Evolutionary conservation across 495 filamentous ascomycete genomes (phyloP).

Genomic region (Aspergillus heteromorphus): DNA sequence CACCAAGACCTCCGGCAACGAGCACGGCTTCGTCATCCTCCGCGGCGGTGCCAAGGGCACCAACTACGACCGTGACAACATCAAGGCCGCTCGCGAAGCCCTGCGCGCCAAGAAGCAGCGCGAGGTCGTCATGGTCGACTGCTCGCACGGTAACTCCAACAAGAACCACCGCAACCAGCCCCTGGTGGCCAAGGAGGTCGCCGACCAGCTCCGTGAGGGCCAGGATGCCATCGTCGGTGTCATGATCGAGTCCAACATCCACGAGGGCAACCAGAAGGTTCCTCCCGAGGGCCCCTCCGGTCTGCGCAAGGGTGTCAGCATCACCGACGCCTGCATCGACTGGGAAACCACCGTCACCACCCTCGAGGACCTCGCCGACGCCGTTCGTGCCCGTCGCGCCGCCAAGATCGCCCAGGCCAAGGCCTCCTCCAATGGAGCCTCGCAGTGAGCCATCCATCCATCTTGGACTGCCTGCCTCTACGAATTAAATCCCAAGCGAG

Average conservation of each 20-base stretch:
- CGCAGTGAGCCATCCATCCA: slow-evolving; percentile 13
- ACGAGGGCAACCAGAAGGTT: slow-evolving; percentile 93
- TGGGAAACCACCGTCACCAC: slow-evolving; percentile 86
- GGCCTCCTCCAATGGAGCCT: slow-evolving; percentile 27
- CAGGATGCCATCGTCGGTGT: slow-evolving; percentile 88
- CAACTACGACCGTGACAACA: slow-evolving; percentile 84
- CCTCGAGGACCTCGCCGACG: slow-evolving; percentile 79
- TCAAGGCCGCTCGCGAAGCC: slow-evolving; percentile 71
- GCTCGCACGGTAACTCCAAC: slow-evolving; percentile 75
- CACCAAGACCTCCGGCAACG: slow-evolving; percentile 85
- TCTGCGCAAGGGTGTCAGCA: slow-evolving; percentile 88
- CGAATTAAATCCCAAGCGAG: not conserved
- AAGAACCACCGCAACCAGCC: slow-evolving; percentile 83
- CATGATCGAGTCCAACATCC: slow-evolving; percentile 98
- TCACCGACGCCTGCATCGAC: slow-evolving; percentile 95
- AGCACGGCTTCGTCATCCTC: slow-evolving; percentile 95
- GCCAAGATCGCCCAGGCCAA: slow-evolving; percentile 24
- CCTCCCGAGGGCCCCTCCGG: slow-evolving; percentile 72
- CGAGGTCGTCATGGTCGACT: slow-evolving; percentile 94
- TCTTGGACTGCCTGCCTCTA: not conserved
- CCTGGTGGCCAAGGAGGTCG: slow-evolving; percentile 75
- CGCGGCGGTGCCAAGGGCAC: slow-evolving; percentile 89
- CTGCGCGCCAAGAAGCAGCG: slow-evolving; percentile 80
- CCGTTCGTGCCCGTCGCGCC: slow-evolving; percentile 68
- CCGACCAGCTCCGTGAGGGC: slow-evolving; percentile 79